Base-by-base conservation (phyloP, 2,329 filamentous ascomycete species). In the Scytalidium sp. region DNA sequence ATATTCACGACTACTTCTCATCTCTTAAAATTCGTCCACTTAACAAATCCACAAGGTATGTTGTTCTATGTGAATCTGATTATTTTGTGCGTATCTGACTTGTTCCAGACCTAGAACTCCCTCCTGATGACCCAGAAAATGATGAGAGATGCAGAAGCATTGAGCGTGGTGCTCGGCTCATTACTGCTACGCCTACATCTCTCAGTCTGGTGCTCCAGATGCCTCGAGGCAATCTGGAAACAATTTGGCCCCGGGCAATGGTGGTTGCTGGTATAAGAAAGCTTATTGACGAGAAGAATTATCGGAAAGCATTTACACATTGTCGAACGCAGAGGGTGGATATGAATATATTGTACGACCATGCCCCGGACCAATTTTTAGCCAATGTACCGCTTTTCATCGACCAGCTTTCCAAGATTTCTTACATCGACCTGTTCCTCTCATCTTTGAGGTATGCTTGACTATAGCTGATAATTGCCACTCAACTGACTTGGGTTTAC, bases 301-400 rank as follows among this genome's bases (percentile, higher is more conserved):
- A 97, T 63, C 82, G 80, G 44, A 83, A 81, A 46, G 94, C 94
- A 0, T 99, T 97, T 65, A 75, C 88, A 19, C 86, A 90, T 54
- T 97, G 94, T 65, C 84, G 94, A 45, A 93, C 85, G 19, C 95
- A 99, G 66, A 83, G 95, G 58, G 94, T 99, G 1, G 94, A 99
- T 63, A 92, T 97, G 87, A 99, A 99, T 63, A 93, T 99, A 53
- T 75, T 99, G 2, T 93, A 96, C 63, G 94, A 99, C 63, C 90
- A 97, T 69, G 84, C 84, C n/a, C 90, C 93, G 0, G 78, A 84
- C 32, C 88, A 95, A 58, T 97, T 99, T 64, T 78, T 97, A 65
- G 73, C 78, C 3, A 88, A 85, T 56, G 80, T 96, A 10, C 75
- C 78, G 1, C 68, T 88, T 1, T 96, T 99, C 62, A 75, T 97